These are phyloP conservation scores for Infundibulicybe gibba DNA, from an alignment of 768 basidiomycete genomes.

Conservation along the genomic window DNA sequence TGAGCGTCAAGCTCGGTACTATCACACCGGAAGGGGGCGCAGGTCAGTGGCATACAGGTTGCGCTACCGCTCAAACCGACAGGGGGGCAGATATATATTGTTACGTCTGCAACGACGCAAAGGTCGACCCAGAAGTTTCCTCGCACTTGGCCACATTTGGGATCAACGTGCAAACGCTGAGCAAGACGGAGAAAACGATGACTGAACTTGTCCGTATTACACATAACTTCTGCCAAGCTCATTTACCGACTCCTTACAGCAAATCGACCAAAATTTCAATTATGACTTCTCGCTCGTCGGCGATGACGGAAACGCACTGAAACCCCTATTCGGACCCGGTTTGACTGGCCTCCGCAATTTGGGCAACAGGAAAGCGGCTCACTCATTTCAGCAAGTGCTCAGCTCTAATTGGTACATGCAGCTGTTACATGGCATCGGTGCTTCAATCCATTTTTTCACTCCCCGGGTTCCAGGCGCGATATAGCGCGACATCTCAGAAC, in stretches of 20 bases:
- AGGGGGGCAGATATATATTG: slow-evolving; percentile 93
- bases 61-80: neutral
- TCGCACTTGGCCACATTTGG: slow-evolving; percentile 79
- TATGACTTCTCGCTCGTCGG: slow-evolving; percentile 92
- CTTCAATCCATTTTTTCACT: slow-evolving; percentile 86
- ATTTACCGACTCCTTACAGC: slow-evolving; percentile 38
- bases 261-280: slow-evolving; percentile 94
- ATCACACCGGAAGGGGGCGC: slow-evolving; percentile 94
- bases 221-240: neutral
- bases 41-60: slow-evolving; percentile 42
- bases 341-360: slow-evolving; percentile 89
- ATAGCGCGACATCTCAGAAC: slow-evolving; percentile 33
- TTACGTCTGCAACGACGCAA: slow-evolving; percentile 85
- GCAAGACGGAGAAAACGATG: slow-evolving; percentile 95
- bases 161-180: slow-evolving; percentile 77
- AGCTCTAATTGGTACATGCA: slow-evolving; percentile 20
- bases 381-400: neutral
- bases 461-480: slow-evolving; percentile 70
- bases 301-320: slow-evolving; percentile 82
- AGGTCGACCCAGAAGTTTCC: slow-evolving; percentile 70
- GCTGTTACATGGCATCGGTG: slow-evolving; percentile 97
- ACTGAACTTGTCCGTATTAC: slow-evolving; percentile 74
- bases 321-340: slow-evolving; percentile 86
- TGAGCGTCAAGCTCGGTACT: slow-evolving; percentile 92
- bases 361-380: slow-evolving; percentile 64